These are phyloP conservation scores for Infundibulicybe gibba DNA, from an alignment of 768 basidiomycete species.

Conservation along the genomic window DNA sequence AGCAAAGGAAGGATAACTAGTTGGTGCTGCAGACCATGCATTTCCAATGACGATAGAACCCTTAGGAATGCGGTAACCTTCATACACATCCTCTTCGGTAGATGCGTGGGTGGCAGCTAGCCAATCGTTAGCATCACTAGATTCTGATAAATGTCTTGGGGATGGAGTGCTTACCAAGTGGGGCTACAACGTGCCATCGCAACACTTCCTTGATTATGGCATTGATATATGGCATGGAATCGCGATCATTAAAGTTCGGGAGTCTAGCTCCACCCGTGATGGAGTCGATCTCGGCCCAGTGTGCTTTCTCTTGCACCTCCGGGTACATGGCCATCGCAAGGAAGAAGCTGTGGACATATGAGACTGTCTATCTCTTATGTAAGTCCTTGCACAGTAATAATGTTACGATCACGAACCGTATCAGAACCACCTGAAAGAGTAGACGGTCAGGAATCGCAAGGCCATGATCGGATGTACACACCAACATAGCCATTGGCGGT, in stretches of 20 bases:
- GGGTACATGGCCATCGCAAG: constrained; percentile 34
- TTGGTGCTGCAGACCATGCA: constrained; percentile 3
- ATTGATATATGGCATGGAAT: constrained; percentile 30
- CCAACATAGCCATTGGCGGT: no score
- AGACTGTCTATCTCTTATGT: constrained; percentile 24
- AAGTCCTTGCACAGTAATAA: no score
- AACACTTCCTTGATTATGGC: constrained; percentile 32
- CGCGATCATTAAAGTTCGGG: constrained; percentile 33
- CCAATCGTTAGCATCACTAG: no score
- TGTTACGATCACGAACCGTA: no score
- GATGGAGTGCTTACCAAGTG: no score
- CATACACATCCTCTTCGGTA: constrained; percentile 8
- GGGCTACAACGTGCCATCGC: constrained; percentile 24
- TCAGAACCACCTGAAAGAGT: no score
- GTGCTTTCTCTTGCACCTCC: constrained; percentile 31
- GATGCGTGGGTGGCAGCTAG: constrained; percentile 2
- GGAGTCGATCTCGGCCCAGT: constrained; percentile 34
- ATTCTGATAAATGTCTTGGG: constrained; percentile 4
- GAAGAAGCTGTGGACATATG: constrained; percentile 28
- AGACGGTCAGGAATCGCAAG: no score
- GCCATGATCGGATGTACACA: no score
- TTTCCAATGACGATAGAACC: constrained; percentile 9
- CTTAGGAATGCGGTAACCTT: constrained; percentile 10
- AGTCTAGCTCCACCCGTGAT: constrained; percentile 30
- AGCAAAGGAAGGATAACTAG: background rate